A percentile compares a stretch with the other conserved stretches of the same genome.
phyloP scores from a whole-genome alignment of 225 moss, liverwort and hornwort species.

The Polytrichum commune region DNA sequence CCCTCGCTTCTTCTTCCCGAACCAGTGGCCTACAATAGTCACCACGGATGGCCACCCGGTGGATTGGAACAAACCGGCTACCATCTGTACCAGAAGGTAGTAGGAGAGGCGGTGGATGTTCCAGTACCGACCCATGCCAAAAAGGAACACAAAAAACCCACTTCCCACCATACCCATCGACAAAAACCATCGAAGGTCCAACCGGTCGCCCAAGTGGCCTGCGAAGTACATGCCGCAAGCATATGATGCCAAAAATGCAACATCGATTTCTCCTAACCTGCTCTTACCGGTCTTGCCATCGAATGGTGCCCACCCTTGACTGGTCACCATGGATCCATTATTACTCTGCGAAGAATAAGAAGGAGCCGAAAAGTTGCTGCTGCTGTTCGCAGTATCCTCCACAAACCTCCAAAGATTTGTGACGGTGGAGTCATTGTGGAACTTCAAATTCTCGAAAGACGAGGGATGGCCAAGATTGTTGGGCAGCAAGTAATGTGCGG shows the following conservation, averaged over 20 bases:
- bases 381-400: neutral
- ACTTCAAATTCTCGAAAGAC: neutral
- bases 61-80: slow-evolving; percentile 50
- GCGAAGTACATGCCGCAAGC: slow-evolving; percentile 61
- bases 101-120: slow-evolving; percentile 42
- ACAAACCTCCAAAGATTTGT: neutral
- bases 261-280: slow-evolving; percentile 53
- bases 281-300: slow-evolving; percentile 47
- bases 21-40: slow-evolving; percentile 56
- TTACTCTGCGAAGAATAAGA: neutral
- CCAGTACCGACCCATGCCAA: slow-evolving; percentile 47
- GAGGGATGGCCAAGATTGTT: neutral
- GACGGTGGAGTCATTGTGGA: neutral
- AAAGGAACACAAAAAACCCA: slow-evolving; percentile 47
- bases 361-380: neutral
- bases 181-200: slow-evolving; percentile 50
- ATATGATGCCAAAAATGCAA: slow-evolving; percentile 53
- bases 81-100: slow-evolving; percentile 42
- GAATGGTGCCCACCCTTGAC: slow-evolving; percentile 57
- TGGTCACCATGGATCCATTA: neutral
- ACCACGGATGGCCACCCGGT: slow-evolving; percentile 69
- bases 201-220: slow-evolving; percentile 56
- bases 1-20: slow-evolving; percentile 46
- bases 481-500: slow-evolving; percentile 2
- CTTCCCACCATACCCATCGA: slow-evolving; percentile 53